A percentile compares a stretch with the other conserved stretches of the same genome.
These are phyloP conservation scores for Helotiales sp. DNA, from an alignment of 2,329 filamentous ascomycete genomes.

Conservation along the genomic window DNA sequence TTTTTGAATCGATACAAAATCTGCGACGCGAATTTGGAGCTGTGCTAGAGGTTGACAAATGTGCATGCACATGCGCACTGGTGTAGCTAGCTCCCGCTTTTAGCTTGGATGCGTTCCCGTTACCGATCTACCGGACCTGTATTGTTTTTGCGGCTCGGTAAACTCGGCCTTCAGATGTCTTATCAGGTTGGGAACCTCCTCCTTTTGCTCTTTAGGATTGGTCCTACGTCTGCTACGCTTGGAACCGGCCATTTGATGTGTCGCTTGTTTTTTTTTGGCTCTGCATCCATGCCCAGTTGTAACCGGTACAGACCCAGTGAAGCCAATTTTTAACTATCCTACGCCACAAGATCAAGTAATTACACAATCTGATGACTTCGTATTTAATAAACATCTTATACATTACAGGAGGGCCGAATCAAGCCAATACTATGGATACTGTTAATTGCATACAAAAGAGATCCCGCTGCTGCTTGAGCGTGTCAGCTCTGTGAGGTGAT, in stretches of 20 bases:
- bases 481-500: not conserved
- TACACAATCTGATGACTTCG: not conserved
- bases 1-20: too few relatives aligned
- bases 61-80: too few relatives aligned
- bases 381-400: not conserved
- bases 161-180: too few relatives aligned
- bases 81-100: too few relatives aligned
- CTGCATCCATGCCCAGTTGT: not conserved
- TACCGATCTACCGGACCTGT: too few relatives aligned
- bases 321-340: not conserved
- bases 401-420: not conserved
- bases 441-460: not conserved
- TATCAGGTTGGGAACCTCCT: too few relatives aligned
- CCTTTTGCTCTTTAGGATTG: too few relatives aligned
- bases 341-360: not conserved
- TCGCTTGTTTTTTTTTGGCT: not conserved
- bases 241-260: not conserved
- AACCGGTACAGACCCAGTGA: not conserved
- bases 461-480: not conserved
- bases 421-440: not conserved
- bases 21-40: too few relatives aligned
- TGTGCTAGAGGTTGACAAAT: too few relatives aligned
- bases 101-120: too few relatives aligned
- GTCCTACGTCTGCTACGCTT: too few relatives aligned
- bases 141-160: too few relatives aligned